Percentiles rank a stretch among this genome's conserved stretches.
phyloP scores from a whole-genome alignment of 257 asterid species.

The Penstemon eatonii region DNA sequence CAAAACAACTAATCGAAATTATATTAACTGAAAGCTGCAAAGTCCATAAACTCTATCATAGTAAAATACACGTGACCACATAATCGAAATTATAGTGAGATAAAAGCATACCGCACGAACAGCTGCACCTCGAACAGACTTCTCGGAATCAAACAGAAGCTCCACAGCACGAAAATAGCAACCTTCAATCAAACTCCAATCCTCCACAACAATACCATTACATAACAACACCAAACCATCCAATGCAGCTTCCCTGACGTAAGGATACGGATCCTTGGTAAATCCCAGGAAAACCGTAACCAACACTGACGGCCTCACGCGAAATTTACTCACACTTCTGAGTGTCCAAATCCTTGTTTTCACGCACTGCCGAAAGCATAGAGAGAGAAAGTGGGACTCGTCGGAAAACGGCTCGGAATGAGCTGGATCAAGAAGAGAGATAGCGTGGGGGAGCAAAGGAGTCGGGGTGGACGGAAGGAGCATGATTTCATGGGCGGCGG shows the following conservation, averaged over 20 bases:
- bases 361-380: conserved; percentile 50
- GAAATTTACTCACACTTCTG: conserved; percentile 54
- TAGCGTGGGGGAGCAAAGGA: conserved; percentile 48
- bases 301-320: conserved; percentile 64
- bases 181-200: conserved; percentile 50
- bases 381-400: conserved; percentile 61
- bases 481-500: conserved; percentile 41
- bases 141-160: conserved; percentile 75
- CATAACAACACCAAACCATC: conserved; percentile 57
- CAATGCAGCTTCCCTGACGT: conserved; percentile 65
- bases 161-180: conserved; percentile 78
- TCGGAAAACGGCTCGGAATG: conserved; percentile 33
- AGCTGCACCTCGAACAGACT: conserved; percentile 71
- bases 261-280: conserved; percentile 88
- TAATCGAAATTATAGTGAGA: background rate
- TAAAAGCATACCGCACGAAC: conserved; percentile 63
- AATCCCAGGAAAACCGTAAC: conserved; percentile 70
- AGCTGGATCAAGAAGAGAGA: conserved; percentile 49
- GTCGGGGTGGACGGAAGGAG: conserved; percentile 42
- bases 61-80: background rate
- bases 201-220: conserved; percentile 50
- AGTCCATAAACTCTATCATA: background rate
- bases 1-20: background rate
- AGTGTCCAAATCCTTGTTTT: conserved; percentile 60
- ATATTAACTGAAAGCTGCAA: background rate